A percentile compares a stretch with the other conserved stretches of the same genome.
Conservation (phyloP, 179 eudicot species). For the Spergularia azorica region DNA sequence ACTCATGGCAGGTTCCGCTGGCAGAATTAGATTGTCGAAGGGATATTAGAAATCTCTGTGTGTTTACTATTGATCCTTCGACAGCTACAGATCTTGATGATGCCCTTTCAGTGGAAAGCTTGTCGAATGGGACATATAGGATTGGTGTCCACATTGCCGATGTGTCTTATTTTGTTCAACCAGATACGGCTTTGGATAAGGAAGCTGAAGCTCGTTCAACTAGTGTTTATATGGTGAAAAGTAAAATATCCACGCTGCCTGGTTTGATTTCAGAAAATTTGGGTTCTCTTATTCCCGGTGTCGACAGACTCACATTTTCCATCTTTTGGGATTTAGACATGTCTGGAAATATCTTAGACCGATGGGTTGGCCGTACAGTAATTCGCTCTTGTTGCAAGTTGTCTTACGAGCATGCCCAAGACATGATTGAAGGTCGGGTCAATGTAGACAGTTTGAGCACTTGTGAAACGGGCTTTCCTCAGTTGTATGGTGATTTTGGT, state of each 20-base stretch:
- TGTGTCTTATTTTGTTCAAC: constrained; percentile 83
- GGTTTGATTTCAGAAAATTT: constrained; percentile 71
- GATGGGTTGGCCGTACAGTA: constrained; percentile 88
- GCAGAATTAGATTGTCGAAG: constrained; percentile 53
- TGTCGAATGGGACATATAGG: constrained; percentile 49
- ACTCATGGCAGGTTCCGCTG: constrained; percentile 62
- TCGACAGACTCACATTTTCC: constrained; percentile 83
- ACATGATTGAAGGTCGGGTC: constrained; percentile 61
- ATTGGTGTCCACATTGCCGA: constrained; percentile 97
- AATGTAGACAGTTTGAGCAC: constrained; percentile 30
- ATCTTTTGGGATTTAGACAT: constrained; percentile 76
- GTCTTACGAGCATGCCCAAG: constrained; percentile 88
- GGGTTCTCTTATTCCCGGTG: constrained; percentile 88
- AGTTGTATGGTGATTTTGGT: constrained; percentile 57
- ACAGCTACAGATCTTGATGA: constrained; percentile 94
- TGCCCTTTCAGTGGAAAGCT: constrained; percentile 78
- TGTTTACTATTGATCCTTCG: constrained; percentile 89
- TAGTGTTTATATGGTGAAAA: constrained; percentile 66
- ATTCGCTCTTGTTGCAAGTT: constrained; percentile 91
- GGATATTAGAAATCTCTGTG: constrained; percentile 77
- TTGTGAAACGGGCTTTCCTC: constrained; percentile 41
- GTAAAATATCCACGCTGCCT: constrained; percentile 86
- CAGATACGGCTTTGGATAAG: constrained; percentile 68
- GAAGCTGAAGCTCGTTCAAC: constrained; percentile 81
- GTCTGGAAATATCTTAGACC: constrained; percentile 66